These are phyloP conservation scores for Cercospora citrullina DNA, from an alignment of 2,329 filamentous ascomycete genomes.

Conservation along the genomic window DNA sequence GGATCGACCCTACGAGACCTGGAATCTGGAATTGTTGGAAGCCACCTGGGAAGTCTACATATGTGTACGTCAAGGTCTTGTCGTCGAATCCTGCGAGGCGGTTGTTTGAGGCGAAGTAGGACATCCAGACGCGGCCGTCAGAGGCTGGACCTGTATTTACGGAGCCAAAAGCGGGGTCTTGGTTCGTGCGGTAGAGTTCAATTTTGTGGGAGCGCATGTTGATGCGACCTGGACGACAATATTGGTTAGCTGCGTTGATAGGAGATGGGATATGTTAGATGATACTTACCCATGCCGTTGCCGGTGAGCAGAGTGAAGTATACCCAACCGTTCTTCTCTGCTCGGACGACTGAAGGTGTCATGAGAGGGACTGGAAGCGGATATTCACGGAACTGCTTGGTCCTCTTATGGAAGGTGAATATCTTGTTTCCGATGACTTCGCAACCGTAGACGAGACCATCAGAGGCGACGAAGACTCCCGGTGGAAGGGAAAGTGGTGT, in stretches of 20 bases:
- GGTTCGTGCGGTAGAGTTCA: constrained; percentile 19
- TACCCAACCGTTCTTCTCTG: constrained; percentile 21
- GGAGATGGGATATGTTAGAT: background rate
- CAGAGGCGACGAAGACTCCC: constrained; percentile 23
- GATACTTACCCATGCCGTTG: constrained; percentile 19
- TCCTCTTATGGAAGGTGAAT: constrained; percentile 19
- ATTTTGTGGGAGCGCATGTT: constrained; percentile 21
- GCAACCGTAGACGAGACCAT: constrained; percentile 23
- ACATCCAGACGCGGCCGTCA: constrained; percentile 20
- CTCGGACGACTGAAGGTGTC: constrained; percentile 24
- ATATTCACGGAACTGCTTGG: constrained; percentile 15
- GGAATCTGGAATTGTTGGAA: constrained; percentile 9
- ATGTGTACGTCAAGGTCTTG: constrained; percentile 17
- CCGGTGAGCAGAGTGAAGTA: constrained; percentile 24
- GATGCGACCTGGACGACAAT: constrained; percentile 10
- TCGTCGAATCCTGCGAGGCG: constrained; percentile 20
- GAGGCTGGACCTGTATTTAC: constrained; percentile 19
- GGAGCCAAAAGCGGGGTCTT: constrained; percentile 11
- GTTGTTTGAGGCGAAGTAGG: constrained; percentile 18
- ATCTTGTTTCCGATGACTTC: constrained; percentile 26
- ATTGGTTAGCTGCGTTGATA: background rate
- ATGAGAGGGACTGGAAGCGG: constrained; percentile 19
- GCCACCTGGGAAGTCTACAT: constrained; percentile 19
- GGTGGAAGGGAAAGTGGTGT: constrained; percentile 21
- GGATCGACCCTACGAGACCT: constrained; percentile 15